Evolutionary conservation across 257 asterid species (phyloP).

Genomic region (Penstemon eatonii): DNA sequence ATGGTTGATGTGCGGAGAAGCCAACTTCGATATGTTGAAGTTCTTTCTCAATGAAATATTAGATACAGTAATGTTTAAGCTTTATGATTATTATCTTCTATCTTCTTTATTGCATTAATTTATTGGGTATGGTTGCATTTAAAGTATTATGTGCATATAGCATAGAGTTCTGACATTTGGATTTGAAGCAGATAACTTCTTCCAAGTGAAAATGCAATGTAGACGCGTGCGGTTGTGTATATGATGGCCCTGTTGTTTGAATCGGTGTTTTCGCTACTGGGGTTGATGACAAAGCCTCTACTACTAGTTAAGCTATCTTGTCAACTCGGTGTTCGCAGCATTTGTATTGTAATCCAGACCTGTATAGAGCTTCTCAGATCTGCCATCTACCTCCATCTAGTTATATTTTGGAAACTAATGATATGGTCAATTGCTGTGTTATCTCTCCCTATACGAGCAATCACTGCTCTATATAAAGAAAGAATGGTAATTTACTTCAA

Average conservation of each 20-base stretch:
- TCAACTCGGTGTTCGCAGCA: slow-evolving; percentile 38
- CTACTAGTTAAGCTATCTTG: slow-evolving; percentile 43
- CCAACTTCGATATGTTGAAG: no score
- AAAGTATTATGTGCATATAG: no score
- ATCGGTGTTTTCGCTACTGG: slow-evolving; percentile 25
- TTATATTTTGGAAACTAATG: slow-evolving; percentile 38
- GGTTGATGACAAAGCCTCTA: slow-evolving; percentile 46
- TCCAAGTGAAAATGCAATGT: slow-evolving; percentile 8
- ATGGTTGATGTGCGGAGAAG: no score
- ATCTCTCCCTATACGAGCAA: slow-evolving; percentile 54
- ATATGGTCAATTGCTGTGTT: slow-evolving; percentile 42
- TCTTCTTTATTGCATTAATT: background rate
- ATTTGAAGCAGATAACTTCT: slow-evolving; percentile 29
- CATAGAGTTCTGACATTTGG: background rate
- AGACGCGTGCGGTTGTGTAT: slow-evolving; percentile 2
- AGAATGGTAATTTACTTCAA: slow-evolving; percentile 41
- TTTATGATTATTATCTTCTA: background rate
- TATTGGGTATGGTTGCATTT: no score
- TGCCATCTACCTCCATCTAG: slow-evolving; percentile 42
- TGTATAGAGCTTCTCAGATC: slow-evolving; percentile 57
- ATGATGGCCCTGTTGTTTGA: slow-evolving; percentile 38
- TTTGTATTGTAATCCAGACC: slow-evolving; percentile 38
- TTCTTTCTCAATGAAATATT: no score
- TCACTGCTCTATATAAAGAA: slow-evolving; percentile 53
- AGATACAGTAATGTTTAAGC: background rate